phyloP scores from a whole-genome alignment of 2,329 filamentous ascomycete species.

The Magnaporthiopsis incrustans region DNA sequence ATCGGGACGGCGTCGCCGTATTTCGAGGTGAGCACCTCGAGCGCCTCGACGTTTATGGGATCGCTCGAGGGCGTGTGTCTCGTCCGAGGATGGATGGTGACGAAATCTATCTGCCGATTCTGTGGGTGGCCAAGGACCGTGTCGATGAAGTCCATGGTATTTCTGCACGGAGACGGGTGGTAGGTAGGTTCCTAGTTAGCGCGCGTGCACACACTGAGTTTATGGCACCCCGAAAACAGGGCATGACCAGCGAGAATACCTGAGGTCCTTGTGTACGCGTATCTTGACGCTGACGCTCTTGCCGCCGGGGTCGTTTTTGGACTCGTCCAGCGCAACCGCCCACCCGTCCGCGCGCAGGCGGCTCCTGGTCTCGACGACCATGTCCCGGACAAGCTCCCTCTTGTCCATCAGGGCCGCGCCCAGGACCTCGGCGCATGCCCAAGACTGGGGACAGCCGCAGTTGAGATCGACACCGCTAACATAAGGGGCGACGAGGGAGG shows the following conservation, averaged over 20 bases:
- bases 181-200: not conserved
- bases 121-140: slow-evolving; percentile 48
- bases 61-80: slow-evolving; percentile 51
- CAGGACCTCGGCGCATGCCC: slow-evolving; percentile 61
- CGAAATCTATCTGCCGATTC: slow-evolving; percentile 52
- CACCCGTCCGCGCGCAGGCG: slow-evolving; percentile 45
- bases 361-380: slow-evolving; percentile 50
- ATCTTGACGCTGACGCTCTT: slow-evolving; percentile 64
- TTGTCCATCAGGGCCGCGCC: slow-evolving; percentile 63
- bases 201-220: not conserved
- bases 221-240: not conserved
- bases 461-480: slow-evolving; percentile 62
- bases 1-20: slow-evolving; percentile 50
- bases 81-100: slow-evolving; percentile 63
- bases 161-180: slow-evolving; percentile 21
- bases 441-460: slow-evolving; percentile 66
- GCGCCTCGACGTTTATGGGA: slow-evolving; percentile 54
- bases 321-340: slow-evolving; percentile 34
- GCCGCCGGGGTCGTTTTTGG: slow-evolving; percentile 35
- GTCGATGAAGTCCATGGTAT: slow-evolving; percentile 54
- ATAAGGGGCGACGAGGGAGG: slow-evolving; percentile 52
- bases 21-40: slow-evolving; percentile 45
- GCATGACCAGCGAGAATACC: slow-evolving; percentile 24
- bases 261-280: slow-evolving; percentile 56
- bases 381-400: slow-evolving; percentile 56